Evolutionary conservation across 2,329 filamentous ascomycete species (phyloP).

Genomic region (Diplodia intermedia): DNA sequence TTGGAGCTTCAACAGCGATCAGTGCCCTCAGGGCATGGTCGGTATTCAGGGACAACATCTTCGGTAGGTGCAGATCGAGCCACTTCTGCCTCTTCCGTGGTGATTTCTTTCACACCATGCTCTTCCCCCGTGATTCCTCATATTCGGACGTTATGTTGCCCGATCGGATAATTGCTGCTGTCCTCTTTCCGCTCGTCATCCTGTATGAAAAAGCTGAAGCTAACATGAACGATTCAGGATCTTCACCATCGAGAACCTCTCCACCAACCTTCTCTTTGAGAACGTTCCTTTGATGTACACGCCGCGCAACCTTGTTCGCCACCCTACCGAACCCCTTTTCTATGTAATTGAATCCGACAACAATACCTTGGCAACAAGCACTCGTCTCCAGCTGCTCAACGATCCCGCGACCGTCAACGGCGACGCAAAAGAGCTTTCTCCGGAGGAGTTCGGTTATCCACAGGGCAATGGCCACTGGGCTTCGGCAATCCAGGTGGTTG

Average conservation of each 20-base stretch:
- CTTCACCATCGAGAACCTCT: conserved; percentile 86
- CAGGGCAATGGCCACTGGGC: conserved; percentile 87
- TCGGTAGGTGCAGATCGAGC: conserved; percentile 66
- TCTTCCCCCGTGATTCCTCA: conserved; percentile 38
- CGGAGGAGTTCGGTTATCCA: conserved; percentile 88
- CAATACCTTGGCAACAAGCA: conserved; percentile 83
- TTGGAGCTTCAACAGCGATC: conserved; percentile 95
- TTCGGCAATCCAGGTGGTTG: conserved; percentile 91
- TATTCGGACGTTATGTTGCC: conserved; percentile 57
- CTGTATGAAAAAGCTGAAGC: neutral
- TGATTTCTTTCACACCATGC: neutral
- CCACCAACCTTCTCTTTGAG: conserved; percentile 85
- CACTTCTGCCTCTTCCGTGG: neutral
- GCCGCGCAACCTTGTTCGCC: conserved; percentile 83
- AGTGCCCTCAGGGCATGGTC: conserved; percentile 92
- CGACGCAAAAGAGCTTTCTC: conserved; percentile 65
- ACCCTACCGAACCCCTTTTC: conserved; percentile 87
- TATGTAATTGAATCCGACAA: conserved; percentile 95
- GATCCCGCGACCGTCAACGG: conserved; percentile 60
- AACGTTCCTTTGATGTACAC: conserved; percentile 88
- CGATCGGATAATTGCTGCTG: conserved; percentile 36
- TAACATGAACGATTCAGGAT: conserved; percentile 63
- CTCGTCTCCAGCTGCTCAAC: conserved; percentile 74
- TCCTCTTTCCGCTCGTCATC: neutral
- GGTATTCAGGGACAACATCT: conserved; percentile 89